Percentiles rank a stretch among this genome's conserved stretches.
phyloP scores from a whole-genome alignment of 441 rosid genomes.

The Theobroma grandiflorum region DNA sequence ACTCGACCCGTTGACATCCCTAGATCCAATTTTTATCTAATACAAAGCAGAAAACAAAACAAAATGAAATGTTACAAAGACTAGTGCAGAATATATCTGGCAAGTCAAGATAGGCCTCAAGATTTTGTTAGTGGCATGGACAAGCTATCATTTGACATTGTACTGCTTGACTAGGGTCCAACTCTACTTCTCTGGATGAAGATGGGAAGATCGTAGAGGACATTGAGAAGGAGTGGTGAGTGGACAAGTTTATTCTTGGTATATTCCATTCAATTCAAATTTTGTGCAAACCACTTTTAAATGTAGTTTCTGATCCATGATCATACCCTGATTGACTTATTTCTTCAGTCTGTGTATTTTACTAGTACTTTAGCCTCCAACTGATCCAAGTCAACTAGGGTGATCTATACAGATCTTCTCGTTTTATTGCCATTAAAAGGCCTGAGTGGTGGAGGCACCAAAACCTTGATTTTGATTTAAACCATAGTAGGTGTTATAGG shows the following conservation, averaged over 20 bases:
- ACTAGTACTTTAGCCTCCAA: not conserved
- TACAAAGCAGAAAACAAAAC: not conserved
- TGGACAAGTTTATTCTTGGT: slow-evolving; percentile 36
- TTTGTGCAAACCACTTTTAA: not conserved
- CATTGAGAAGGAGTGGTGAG: slow-evolving; percentile 22
- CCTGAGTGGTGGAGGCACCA: slow-evolving; percentile 26
- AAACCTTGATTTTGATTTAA: not conserved
- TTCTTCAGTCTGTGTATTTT: not conserved
- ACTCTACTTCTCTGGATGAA: slow-evolving; percentile 6
- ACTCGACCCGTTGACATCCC: too few species aligned
- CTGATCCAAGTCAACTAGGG: slow-evolving; percentile 27
- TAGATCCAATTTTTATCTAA: too few species aligned
- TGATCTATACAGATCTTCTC: not conserved
- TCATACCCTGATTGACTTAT: not conserved
- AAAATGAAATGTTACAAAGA: not conserved
- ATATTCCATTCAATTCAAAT: slow-evolving; percentile 9
- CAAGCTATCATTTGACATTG: not conserved
- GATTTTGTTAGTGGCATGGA: slow-evolving; percentile 13
- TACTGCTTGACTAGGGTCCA: not conserved
- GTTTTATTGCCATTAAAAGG: not conserved
- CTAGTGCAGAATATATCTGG: not conserved
- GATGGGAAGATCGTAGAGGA: not conserved
- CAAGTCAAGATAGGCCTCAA: not conserved
- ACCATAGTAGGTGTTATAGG: not conserved
- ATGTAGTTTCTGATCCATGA: not conserved